Base-by-base conservation (phyloP, 1,284 basidiomycete genomes). In the Ustilago curta region DNA sequence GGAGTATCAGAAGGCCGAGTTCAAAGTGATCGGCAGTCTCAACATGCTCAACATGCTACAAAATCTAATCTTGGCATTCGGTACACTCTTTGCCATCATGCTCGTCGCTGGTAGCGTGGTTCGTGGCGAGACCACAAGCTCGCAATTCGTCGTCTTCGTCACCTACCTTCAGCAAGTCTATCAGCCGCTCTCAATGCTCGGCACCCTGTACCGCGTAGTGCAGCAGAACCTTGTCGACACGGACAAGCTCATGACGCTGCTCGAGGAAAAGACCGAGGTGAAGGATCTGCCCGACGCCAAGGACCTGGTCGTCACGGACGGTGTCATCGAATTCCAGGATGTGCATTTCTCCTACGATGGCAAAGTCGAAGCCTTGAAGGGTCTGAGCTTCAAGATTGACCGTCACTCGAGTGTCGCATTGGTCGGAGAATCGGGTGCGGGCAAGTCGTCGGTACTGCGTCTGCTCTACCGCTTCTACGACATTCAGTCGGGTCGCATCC, bases 391-490 rank as follows among this genome's bases (percentile, higher is more conserved):
- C 88, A 91, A 90, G 79, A 90, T 92, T 91, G 4, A 92, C 90
- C 81, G 91, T 89, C 89, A 48, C 49, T 78, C 82, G 58, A 80
- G 66, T 27, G 78, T 76, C 8, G 81, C 78, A 1, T 55, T 84
- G 11, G 80, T 83, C 23, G 82, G 83, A 39, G 78, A 92, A 81
- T 91, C 91, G 18, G 92, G 92, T 5, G 87, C 91, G 14, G 91
- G 92, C 42, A 94, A 94, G 84, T 92, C 91, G 8, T 93, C 93
- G 0, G 89, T 95, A 58, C 86, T 94, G 59, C 90, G 93, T 18
- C 88, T 94, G 49, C 87, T 97, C 16, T 96, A 93, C 84, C 89
- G 94, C 48, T 94, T 97, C 87, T 95, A 96, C 84, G 94, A 96
- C 80, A 88, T 94, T 77, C 79, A 77, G 37, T 61, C 72, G 61